These are phyloP conservation scores for Pseudoturritis turrita DNA, from an alignment of 345 rosid genomes.

Conservation along the genomic window DNA sequence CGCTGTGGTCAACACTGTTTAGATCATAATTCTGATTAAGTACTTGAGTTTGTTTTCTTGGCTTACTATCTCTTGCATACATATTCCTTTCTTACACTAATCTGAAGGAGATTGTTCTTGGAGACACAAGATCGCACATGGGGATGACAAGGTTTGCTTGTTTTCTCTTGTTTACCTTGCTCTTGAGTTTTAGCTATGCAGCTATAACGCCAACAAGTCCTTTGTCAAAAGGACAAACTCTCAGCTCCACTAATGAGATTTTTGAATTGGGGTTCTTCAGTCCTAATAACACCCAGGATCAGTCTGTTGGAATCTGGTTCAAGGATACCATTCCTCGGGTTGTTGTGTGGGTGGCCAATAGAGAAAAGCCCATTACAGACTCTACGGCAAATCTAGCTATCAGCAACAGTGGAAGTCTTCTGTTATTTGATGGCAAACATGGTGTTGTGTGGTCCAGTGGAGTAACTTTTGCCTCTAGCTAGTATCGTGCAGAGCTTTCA, in stretches of 20 bases:
- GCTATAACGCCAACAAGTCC: constrained; percentile 15
- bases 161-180: not conserved
- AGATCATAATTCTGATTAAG: not conserved
- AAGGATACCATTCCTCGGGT: constrained; percentile 4
- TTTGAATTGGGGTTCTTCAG: constrained; percentile 40
- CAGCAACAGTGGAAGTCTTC: constrained; percentile 24
- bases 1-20: not conserved
- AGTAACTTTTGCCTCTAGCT: not conserved
- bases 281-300: not conserved
- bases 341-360: constrained; percentile 52
- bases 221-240: constrained; percentile 19
- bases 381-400: constrained; percentile 9
- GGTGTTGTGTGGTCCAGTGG: constrained; percentile 27
- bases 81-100: not conserved
- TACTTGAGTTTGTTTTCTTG: not conserved
- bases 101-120: not conserved
- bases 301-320: constrained; percentile 41
- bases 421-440: not conserved
- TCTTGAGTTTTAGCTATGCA: not conserved
- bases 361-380: constrained; percentile 31
- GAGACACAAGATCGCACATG: not conserved
- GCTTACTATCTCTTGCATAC: not conserved
- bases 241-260: constrained; percentile 11
- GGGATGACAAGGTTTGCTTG: not conserved
- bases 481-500: constrained; percentile 43